Percentiles rank a stretch among this genome's conserved stretches.
phyloP scores from a whole-genome alignment of 495 filamentous ascomycete species.

The Xylaria cubensis region DNA sequence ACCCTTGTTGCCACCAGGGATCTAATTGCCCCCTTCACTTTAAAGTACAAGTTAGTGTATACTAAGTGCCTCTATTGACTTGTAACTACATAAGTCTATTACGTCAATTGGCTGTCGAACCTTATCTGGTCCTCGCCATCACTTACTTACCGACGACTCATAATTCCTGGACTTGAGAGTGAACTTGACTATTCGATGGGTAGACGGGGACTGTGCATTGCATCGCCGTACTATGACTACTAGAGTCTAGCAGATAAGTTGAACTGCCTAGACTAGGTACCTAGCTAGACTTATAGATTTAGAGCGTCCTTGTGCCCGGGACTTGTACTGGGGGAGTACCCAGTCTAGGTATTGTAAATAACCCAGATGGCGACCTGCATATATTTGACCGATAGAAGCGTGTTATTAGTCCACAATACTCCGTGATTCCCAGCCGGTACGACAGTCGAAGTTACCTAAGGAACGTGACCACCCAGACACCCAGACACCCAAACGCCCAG shows the following conservation, averaged over 20 bases:
- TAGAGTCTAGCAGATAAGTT: not conserved
- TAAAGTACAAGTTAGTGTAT: not conserved
- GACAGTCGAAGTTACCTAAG: not conserved
- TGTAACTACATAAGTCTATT: constrained; percentile 13
- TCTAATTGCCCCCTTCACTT: constrained; percentile 6
- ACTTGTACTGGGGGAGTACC: not conserved
- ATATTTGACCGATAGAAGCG: constrained; percentile 5
- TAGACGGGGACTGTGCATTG: constrained; percentile 4
- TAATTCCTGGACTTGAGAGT: not conserved
- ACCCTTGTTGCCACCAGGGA: constrained; percentile 23
- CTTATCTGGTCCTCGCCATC: not conserved
- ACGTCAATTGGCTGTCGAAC: constrained; percentile 13
- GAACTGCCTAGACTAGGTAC: not conserved
- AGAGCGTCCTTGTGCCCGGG: not conserved
- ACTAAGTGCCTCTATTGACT: not conserved
- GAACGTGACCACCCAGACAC: constrained; percentile 10
- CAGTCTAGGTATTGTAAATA: not conserved
- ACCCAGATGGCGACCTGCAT: constrained; percentile 2
- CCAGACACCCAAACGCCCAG: too few relatives aligned
- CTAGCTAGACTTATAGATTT: not conserved
- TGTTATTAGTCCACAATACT: constrained; percentile 1
- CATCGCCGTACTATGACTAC: not conserved
- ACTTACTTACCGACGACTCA: not conserved
- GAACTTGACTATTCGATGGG: not conserved
- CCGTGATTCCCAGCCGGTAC: constrained; percentile 4